Evolutionary conservation across 129 eudicot species (phyloP).

Genomic region (Smallanthus sonchifolius): DNA sequence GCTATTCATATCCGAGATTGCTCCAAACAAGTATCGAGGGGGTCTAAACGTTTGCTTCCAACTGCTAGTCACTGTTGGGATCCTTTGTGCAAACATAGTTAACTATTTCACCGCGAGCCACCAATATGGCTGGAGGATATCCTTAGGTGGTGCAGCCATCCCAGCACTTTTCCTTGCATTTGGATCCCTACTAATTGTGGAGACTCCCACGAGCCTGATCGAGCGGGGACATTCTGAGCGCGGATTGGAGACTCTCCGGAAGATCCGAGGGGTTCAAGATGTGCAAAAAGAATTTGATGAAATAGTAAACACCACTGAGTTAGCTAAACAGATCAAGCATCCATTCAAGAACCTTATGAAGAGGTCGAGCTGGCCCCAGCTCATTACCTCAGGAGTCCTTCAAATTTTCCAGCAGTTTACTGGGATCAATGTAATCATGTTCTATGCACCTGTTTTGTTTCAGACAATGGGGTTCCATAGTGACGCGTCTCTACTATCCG

Average conservation of each 20-base stretch:
- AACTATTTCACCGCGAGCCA: slow-evolving; percentile 43
- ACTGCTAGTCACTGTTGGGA: slow-evolving; percentile 53
- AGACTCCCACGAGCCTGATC: slow-evolving; percentile 58
- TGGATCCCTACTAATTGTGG: slow-evolving; percentile 48
- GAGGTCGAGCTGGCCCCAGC: slow-evolving; percentile 40
- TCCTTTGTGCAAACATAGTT: slow-evolving; percentile 45
- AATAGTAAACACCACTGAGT: slow-evolving; percentile 36
- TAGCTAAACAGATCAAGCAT: slow-evolving; percentile 35
- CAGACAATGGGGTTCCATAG: slow-evolving; percentile 62
- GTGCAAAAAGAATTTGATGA: slow-evolving; percentile 53
- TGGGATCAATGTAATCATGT: slow-evolving; percentile 69
- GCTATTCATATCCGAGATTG: slow-evolving; percentile 66
- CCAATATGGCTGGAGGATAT: slow-evolving; percentile 54
- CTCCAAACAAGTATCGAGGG: slow-evolving; percentile 57
- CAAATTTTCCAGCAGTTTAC: slow-evolving; percentile 71
- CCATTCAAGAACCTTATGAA: slow-evolving; percentile 52
- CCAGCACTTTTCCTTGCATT: slow-evolving; percentile 59
- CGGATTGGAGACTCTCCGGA: slow-evolving; percentile 34
- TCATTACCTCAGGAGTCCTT: slow-evolving; percentile 35
- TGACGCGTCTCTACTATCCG: slow-evolving; percentile 51
- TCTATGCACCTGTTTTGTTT: slow-evolving; percentile 67
- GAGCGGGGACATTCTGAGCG: slow-evolving; percentile 38
- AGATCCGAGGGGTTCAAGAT: slow-evolving; percentile 46
- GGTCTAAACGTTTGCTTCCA: slow-evolving; percentile 57
- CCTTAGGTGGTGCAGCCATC: slow-evolving; percentile 58